Base-by-base conservation (phyloP, 495 filamentous ascomycete genomes). In the Cryomyces antarcticus region DNA sequence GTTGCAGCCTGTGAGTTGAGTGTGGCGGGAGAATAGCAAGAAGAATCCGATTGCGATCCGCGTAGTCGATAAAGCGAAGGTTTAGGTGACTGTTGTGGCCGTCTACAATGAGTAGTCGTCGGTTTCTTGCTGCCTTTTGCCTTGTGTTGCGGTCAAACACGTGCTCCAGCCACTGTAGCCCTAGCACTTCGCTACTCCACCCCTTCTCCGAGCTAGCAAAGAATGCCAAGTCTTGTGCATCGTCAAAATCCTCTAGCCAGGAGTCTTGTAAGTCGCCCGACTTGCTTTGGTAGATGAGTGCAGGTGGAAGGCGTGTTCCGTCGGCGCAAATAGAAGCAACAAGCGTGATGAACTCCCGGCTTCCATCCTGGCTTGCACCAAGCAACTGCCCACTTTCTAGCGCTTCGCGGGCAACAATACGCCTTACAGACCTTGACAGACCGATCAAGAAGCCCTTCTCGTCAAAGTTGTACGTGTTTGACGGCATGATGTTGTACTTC, bases 391-490 rank as follows among this genome's bases (percentile, higher is more conserved):
- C 43, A 9, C 10, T 42, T 13, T 39, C 31, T 30, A 5, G 9
- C 33, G 28, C 31, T 46, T 34, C 24, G 10, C 41, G 37, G 13
- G 37, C 33, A 29, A 48, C 10, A 42, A 24, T 40, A 6, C 40
- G 12, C 36, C 38, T 42, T 31, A 40, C 38, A 27, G 1, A 29
- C 11, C 28, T 41, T 5, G 35, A 4, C 24, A 42, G 29, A 13
- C 51, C 44, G 12, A 55, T 45, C 5, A 51, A 17, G 34, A 55
- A 55, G 44, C 51, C 52, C 34, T 55, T 55, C 38, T 55, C 46
- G 43, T 55, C 52, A 28, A 55, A 45, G 36, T 53, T 55, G 41
- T 52, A 53, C 29, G 38, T 48, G 30, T 52, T 39, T 11, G 38
- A 6, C 12, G 47, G 40, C 13, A 46, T 24, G 37, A 49, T 41